Evolutionary conservation across 2,329 filamentous ascomycete species (phyloP).

Genomic region (Botrytis porri): DNA sequence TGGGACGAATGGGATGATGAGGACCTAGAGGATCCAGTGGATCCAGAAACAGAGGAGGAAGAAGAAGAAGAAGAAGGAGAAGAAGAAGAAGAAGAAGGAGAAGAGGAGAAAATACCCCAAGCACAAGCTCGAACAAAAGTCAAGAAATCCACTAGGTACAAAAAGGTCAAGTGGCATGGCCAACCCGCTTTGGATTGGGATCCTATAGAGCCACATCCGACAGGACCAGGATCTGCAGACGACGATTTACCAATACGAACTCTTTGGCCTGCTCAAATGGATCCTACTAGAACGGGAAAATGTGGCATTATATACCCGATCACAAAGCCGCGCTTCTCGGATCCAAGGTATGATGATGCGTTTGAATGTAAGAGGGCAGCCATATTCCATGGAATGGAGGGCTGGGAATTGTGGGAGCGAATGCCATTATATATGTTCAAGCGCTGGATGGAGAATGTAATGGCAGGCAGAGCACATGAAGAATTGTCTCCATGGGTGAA

Average conservation of each 20-base stretch:
- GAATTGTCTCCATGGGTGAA: background rate
- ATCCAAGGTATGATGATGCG: background rate
- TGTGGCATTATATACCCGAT: slow-evolving; percentile 4
- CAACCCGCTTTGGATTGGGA: background rate
- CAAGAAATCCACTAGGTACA: background rate
- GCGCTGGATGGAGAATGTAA: slow-evolving; percentile 10
- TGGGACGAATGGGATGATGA: background rate
- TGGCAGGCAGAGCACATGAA: background rate
- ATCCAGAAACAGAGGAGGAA: background rate
- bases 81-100: background rate
- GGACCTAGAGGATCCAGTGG: too few relatives aligned
- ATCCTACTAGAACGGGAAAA: background rate
- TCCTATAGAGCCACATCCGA: background rate
- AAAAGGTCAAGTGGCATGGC: background rate
- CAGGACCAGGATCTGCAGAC: background rate
- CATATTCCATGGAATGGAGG: background rate
- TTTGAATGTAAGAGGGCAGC: background rate
- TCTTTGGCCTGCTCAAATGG: slow-evolving; percentile 11
- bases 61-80: background rate
- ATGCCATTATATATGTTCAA: background rate
- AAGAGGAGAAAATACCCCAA: background rate
- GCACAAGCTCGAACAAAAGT: slow-evolving; percentile 11
- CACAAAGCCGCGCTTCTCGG: background rate
- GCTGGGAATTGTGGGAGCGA: background rate
- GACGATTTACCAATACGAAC: background rate